Evolutionary conservation across 805 yeast genomes (phyloP).

Genomic region (Wickerhamiella domercqiae): DNA sequence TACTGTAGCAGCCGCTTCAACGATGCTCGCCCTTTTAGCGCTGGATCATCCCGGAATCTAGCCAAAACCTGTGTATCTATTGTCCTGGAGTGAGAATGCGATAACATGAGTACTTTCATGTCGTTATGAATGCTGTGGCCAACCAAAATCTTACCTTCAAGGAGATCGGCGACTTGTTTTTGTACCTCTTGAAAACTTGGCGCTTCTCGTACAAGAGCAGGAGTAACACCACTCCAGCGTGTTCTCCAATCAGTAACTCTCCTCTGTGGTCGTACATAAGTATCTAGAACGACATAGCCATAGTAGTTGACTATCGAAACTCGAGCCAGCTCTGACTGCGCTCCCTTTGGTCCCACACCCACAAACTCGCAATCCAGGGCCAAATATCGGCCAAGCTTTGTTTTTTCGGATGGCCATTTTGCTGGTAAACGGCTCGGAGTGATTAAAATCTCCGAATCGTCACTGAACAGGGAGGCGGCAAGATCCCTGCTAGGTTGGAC

Average conservation of each 20-base stretch:
- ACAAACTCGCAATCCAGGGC: slow-evolving; percentile 93
- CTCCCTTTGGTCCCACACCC: slow-evolving; percentile 68
- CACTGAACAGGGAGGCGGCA: not conserved
- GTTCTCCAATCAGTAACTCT: slow-evolving; percentile 84
- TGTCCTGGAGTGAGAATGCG: slow-evolving; percentile 47
- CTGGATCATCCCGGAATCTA: slow-evolving; percentile 34
- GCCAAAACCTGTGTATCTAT: slow-evolving; percentile 61
- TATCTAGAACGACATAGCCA: slow-evolving; percentile 58
- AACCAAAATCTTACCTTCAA: slow-evolving; percentile 37
- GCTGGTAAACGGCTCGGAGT: too few relatives aligned
- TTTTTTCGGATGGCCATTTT: not conserved
- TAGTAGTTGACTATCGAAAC: slow-evolving; percentile 75
- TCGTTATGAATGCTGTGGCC: slow-evolving; percentile 84
- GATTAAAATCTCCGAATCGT: not conserved
- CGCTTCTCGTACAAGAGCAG: slow-evolving; percentile 54
- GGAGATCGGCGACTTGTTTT: slow-evolving; percentile 33
- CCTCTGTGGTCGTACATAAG: slow-evolving; percentile 60
- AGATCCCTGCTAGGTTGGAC: not conserved
- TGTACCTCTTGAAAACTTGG: slow-evolving; percentile 55
- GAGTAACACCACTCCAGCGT: slow-evolving; percentile 75
- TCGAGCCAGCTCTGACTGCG: slow-evolving; percentile 56
- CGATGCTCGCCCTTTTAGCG: slow-evolving; percentile 42
- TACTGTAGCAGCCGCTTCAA: slow-evolving; percentile 48
- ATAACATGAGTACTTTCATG: slow-evolving; percentile 45
- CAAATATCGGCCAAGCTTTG: slow-evolving; percentile 48